Base-by-base conservation (phyloP, 2,329 filamentous ascomycete species). In the Magnaporthiopsis poae region DNA sequence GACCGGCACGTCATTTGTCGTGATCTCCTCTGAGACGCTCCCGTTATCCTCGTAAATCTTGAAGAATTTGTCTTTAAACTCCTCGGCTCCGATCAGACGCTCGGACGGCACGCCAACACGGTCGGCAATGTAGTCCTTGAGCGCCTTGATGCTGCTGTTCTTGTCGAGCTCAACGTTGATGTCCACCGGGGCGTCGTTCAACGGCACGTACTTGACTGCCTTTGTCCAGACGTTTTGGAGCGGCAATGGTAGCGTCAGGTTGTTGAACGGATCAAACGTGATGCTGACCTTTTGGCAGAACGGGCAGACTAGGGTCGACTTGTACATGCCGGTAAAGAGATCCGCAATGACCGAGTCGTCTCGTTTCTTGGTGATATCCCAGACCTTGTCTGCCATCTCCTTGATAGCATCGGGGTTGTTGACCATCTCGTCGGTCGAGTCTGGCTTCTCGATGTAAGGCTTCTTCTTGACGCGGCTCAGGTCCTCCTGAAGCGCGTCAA, bases 181-280 rank as follows among this genome's bases (percentile, higher is more conserved):
- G 60, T 84, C 80, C 65, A 94, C 82, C 0, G 92, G 90, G 2
- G 80, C 79, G 66, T 90, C 87, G 67, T 89, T 86, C 1, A 95
- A 79, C 2, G 93, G 92, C 68, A 91, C 89, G 75, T 90, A 97
- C 66, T 86, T 88, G 71, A 98, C 80, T 0, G 84, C 82, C 70
- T 89, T 89, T 67, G 81, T 83, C 90, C 92, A 96, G 61, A 91
- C 84, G 70, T 89, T 92, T 75, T 95, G 90, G 66, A 96, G 86
- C 0, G 95, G 95, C 46, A 99, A 80, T 67, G 96, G 95, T 31
- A 99, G 80, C 0, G 95, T 97, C 68, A 99, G 80, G 70, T 96
- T 95, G 76, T 92, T 97, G 81, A 96, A 99, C 0, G 95, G 95
- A 75, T 99, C 95, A 74, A 99, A 99, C 0, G 95, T 98, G 72